Evolutionary conservation across 441 rosid species (phyloP), one percentile per base, ranked within the genome.

Genomic region (Erodium moschatum): DNA sequence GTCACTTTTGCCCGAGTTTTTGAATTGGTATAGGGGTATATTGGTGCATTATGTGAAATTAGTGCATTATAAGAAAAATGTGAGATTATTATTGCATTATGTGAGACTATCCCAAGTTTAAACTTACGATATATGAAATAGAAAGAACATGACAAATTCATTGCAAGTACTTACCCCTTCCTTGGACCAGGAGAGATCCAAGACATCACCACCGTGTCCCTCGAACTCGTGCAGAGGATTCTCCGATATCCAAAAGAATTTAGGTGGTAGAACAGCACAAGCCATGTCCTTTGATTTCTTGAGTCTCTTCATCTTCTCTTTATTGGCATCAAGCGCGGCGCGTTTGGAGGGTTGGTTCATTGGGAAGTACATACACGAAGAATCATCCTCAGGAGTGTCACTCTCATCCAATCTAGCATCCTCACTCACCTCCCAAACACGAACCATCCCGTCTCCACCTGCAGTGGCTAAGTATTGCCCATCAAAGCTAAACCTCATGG

Each of bases 121-220:
- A 24, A 24, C 27, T 0, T 24, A 24, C 2, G 27, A 24, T 24
- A 2, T 24, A 24, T 24, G 2, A 24, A 24, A 2, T 24, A 24
- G 27, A 24, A 24, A 24, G 2, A 24, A 24, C 27, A 24, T 24
- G 27, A 24, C 27, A 24, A 24, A 0, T 24, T 24, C 27, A 24
- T 24, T 24, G 27, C 27, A 33, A 33, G 4, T 42, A 63, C 31
- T 44, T 18, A 40, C 73, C 56, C 63, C 84, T 74, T 82, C 77
- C 73, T 80, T 82, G 7, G 98, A 93, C 98, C 98, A 93, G 0
- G 97, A 84, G 72, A 93, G 90, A 82, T 88, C 91, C 85, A 93
- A 80, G 69, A 93, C 77, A 75, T 91, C 91, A 20, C 81, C 83
- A 1, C 8, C 69, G 74, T 93, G 98, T 70, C 97, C 98, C 42